These are phyloP conservation scores for Calonectria pseudoreteaudii DNA, from an alignment of 2,329 filamentous ascomycete species.

Conservation along the genomic window DNA sequence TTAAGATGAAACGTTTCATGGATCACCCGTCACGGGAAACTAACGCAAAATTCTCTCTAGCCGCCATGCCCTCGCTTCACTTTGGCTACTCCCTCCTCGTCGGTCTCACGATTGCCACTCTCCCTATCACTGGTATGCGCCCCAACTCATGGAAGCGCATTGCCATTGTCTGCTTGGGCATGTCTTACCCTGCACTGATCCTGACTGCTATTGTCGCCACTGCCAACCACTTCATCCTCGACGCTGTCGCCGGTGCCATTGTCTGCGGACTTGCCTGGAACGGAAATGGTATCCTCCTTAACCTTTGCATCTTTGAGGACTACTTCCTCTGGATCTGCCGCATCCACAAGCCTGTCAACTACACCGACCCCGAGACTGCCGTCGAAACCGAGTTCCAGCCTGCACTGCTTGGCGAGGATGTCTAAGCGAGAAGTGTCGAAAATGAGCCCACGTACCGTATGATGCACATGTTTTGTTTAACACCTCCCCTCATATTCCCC, in stretches of 20 bases:
- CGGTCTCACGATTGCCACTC: constrained; percentile 74
- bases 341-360: constrained; percentile 72
- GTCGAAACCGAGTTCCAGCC: constrained; percentile 49
- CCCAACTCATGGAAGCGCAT: constrained; percentile 63
- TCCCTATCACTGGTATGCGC: constrained; percentile 70
- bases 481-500: background rate
- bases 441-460: constrained; percentile 25
- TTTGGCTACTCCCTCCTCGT: constrained; percentile 82
- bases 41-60: constrained; percentile 49
- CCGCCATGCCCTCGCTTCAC: constrained; percentile 81
- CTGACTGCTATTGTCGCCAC: constrained; percentile 77
- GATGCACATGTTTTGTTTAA: constrained; percentile 8
- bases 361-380: constrained; percentile 51
- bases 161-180: constrained; percentile 59
- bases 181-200: constrained; percentile 74
- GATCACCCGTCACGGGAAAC: background rate
- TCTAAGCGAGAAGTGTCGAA: constrained; percentile 19
- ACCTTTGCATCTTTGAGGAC: constrained; percentile 74
- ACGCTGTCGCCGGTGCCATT: constrained; percentile 75
- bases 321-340: constrained; percentile 73
- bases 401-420: constrained; percentile 36
- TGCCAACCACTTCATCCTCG: constrained; percentile 79
- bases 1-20: background rate
- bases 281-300: constrained; percentile 66
- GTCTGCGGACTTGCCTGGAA: constrained; percentile 76